Evolutionary conservation across 805 yeast species (phyloP), one percentile per base, ranked within the genome.

Genomic region (Candida odintsovae): DNA sequence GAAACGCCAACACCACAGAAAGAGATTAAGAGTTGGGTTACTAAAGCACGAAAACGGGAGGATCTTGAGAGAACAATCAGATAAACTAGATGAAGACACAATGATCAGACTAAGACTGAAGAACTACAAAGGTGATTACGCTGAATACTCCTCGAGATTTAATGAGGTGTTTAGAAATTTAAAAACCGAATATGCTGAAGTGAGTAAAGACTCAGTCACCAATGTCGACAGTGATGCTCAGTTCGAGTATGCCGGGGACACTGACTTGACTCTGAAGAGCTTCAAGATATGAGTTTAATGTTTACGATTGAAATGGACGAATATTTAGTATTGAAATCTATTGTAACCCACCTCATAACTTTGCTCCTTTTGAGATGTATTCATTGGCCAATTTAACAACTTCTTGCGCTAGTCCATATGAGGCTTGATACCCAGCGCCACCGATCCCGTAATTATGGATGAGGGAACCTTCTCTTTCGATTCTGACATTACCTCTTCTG

Each of bases 91-190:
- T 19, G 61, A 53, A 25, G 47, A 52, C 4, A 39, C 46, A 4
- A 41, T 37, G 37, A 44, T 35, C 9, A 48, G 62, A 45, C 23
- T 56, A 21, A 56, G 59, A 42, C 41, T 60, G 25, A 57, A 57
- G 43, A 55, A 51, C 36, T 60, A 60, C 41, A 57, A 53, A 39
- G 64, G 64, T 13, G 64, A 60, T 40, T 60, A 43, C 41, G 58
- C 47, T 13, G 64, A 60, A 40, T 54, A 50, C 23, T 51, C 51
- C 25, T 46, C 53, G 6, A 52, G 50, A 25, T 52, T 58, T 45
- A 41, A 48, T 36, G 46, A 44, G 16, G 33, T 56, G 19, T 50
- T 57, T 46, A 36, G 20, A 13, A 19, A 11, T 10, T 20, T 36
- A 12, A 36, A 36, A 36, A 19, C 16, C 19, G 39, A 36, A 12